Base-by-base conservation (phyloP, 179 eudicot species). In the Nepenthes alata region DNA sequence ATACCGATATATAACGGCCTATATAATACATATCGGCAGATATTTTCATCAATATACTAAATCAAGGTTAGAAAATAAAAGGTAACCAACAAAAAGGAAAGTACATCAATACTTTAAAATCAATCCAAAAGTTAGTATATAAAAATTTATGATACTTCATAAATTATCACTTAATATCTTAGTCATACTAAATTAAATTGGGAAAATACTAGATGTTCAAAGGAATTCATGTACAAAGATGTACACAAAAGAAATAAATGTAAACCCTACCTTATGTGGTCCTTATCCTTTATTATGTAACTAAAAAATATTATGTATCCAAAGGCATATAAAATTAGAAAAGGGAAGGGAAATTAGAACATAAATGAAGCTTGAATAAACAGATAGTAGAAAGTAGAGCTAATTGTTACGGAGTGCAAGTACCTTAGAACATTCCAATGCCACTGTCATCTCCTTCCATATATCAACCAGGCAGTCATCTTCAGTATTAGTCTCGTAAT, bases 391-490 rank as follows among this genome's bases (percentile, higher is more conserved):
- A n/a, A 52, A 52, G 6, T 12, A 4, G 45, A 41, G 6, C 5
- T 7, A 41, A 41, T 7, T 41, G 45, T 4, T 2, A 54, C 15
- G 0, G 4, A 37, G 14, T 41, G 16, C 14, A 53, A n/a, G 39
- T 85, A 93, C 98, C 98, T 89, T 93, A 62, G 93, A 78, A 63
- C 63, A 64, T 77, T 86, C 98, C 54, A 89, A 51, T 3, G 95
- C 98, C 57, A 89, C 64, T 6, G 70, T 67, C 98, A 93, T 93
- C 52, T 89, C 86, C 62, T 77, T 85, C 98, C 98, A 93, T 47
- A 93, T 86, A 69, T 93, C 87, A 39, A 67, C 78, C 66, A 89
- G 69, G 38, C 82, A 85, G 44, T 89, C 85, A 73, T 74, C 74
- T 58, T 81, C 80, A 41, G 66, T 70, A 70, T 61, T 71, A 65